Base-by-base conservation (phyloP, 2,329 filamentous ascomycete genomes). In the Pseudopyrenochaeta lycopersici region DNA sequence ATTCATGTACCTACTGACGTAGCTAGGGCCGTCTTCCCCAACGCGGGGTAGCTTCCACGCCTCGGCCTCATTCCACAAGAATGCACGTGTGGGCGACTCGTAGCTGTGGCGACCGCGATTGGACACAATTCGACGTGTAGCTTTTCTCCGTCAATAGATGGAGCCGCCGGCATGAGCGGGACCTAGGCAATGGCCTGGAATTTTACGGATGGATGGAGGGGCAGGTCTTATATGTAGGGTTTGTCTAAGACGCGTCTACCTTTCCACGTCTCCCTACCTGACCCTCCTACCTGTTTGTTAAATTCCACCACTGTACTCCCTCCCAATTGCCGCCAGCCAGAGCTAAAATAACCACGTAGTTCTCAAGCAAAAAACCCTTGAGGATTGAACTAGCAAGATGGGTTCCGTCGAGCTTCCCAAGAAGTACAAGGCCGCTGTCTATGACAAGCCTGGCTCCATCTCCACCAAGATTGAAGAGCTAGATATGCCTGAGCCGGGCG, bases 401-500 rank as follows among this genome's bases (percentile, higher is more conserved):
- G 53, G 49, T 45, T 54, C 58, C 23, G 31, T 58, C 1, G 63
- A 75, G 18, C 65, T 82, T 21, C 80, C 87, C 4, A 81, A 82
- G 65, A 87, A 83, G 56, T 84, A 88, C 73, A 89, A 88, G 74
- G 87, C 86, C 32, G 74, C 77, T 52, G 77, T 90, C 52, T 90
- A 88, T 67, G 86, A 89, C 74, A 82, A 86, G 66, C 87, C 87
- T 0, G 87, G 87, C 43, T 82, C 79, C 2, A 81, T 89, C 55
- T 88, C 85, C 2, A 88, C 86, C 7, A 87, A 88, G 71, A 76
- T 89, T 41, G 82, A 84, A 52, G 84, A 85, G 54, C 72, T 89
- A 42, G 85, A 89, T 60, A 86, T 85, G 33, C 87, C 87, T 2
- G 85, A 88, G 69, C 87, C 87, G 2, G 85, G 85, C 1, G 70